Evolutionary conservation across 331 rosid genomes (phyloP).

Genomic region (Quercus phellos): DNA sequence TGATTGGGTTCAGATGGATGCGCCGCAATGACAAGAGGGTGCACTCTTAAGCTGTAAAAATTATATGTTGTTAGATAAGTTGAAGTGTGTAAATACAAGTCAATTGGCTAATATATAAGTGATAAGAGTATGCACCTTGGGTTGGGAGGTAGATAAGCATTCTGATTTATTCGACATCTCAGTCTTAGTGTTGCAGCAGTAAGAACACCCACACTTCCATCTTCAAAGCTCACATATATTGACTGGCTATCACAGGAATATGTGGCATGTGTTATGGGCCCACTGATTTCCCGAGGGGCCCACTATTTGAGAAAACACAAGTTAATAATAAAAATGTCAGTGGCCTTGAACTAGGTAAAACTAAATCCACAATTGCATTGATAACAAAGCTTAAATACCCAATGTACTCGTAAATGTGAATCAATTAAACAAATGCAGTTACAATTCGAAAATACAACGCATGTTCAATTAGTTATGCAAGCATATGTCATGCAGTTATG

Average conservation of each 20-base stretch:
- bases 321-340: constrained; percentile 9
- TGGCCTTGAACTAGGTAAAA: background rate
- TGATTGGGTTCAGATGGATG: constrained; percentile 94
- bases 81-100: background rate
- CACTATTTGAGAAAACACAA: constrained; percentile 42
- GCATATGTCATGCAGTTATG: background rate
- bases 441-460: background rate
- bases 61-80: background rate
- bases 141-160: constrained; percentile 75
- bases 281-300: constrained; percentile 71
- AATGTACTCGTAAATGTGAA: background rate
- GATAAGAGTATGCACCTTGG: constrained; percentile 57
- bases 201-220: constrained; percentile 84
- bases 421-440: background rate
- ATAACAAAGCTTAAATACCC: constrained; percentile 9
- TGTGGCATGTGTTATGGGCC: constrained; percentile 92
- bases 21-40: constrained; percentile 89
- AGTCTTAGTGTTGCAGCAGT: constrained; percentile 74
- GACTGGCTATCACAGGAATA: constrained; percentile 92
- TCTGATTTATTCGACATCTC: constrained; percentile 82
- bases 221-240: constrained; percentile 89
- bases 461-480: background rate
- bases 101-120: constrained; percentile 2
- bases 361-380: constrained; percentile 11
- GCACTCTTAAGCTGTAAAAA: constrained; percentile 60